phyloP scores from a whole-genome alignment of 257 asterid species.

The Mitragyna speciosa region DNA sequence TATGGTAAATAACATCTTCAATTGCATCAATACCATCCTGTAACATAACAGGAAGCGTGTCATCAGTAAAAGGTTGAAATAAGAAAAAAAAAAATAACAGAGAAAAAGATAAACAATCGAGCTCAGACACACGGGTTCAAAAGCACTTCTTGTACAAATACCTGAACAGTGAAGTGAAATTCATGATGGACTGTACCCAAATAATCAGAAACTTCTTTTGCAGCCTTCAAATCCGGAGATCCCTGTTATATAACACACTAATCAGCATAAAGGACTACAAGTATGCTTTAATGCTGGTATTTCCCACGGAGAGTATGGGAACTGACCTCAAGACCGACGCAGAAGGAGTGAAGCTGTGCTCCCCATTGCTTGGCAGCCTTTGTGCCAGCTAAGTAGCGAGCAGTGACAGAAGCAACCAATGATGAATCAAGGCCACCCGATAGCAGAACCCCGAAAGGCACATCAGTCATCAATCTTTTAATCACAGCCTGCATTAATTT shows the following conservation, averaged over 20 bases:
- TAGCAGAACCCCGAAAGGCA: conserved; percentile 90
- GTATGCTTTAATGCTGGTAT: not conserved
- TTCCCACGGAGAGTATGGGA: not conserved
- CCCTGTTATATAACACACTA: conserved; percentile 44
- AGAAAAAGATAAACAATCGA: not conserved
- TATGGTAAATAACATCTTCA: conserved; percentile 93
- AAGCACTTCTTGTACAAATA: conserved; percentile 11
- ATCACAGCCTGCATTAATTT: conserved; percentile 68
- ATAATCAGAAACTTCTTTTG: conserved; percentile 92
- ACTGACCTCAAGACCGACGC: conserved; percentile 92
- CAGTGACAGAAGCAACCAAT: conserved; percentile 83
- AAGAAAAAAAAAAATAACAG: not conserved
- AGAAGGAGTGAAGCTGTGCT: conserved; percentile 91
- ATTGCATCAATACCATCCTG: conserved; percentile 98
- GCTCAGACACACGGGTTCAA: not conserved
- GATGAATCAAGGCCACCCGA: conserved; percentile 99
- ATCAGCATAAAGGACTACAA: not conserved
- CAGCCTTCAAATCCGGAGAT: conserved; percentile 94
- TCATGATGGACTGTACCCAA: conserved; percentile 97
- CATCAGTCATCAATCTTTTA: conserved; percentile 97
- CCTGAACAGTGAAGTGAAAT: conserved; percentile 92
- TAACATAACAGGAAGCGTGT: not conserved
- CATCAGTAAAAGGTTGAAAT: not conserved
- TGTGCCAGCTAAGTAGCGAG: conserved; percentile 81
- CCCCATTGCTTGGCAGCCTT: conserved; percentile 95